Base-by-base conservation (phyloP, 2,329 filamentous ascomycete genomes). In the Colletotrichum ledebouriae region DNA sequence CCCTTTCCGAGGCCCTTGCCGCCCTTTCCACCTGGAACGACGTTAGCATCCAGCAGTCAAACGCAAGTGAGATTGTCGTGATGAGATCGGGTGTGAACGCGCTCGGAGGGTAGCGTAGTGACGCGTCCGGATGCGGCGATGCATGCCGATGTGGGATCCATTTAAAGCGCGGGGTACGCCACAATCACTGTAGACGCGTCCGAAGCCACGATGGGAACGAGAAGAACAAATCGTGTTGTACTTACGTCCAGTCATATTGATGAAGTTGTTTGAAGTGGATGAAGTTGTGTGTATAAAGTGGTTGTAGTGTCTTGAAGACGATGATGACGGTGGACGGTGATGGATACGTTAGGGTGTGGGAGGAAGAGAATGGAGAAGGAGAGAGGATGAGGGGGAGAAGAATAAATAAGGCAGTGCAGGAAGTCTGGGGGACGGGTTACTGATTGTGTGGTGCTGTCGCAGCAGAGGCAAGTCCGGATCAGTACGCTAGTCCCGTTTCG, bases 1-100 rank as follows among this genome's bases (percentile, higher is more conserved):
- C 94, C 94, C 91, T 97, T 97, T 83, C 94, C 94, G 85, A 97
- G 94, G 82, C 94, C 94, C 90, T 97, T 97, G 82, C 94, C 94
- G 84, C 94, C 94, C 87, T 97, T 97, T 83, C 94, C 94, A 82
- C 93, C 93, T 96, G 76, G 17, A 47, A 68, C 59, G 47, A 4
- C 6, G 70, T 71, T 25, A 71, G 70, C 47, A 62, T n/a, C 7
- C 22, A 29, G 42, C 4, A 15, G 9, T 12, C 3, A 33, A 39
- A 49, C 6, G 6, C 4, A 0, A 12, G 52, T 60, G 15, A 59
- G 44, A 25, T n/a, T 56, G n/a, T 25, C n/a, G 29, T 6, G 15
- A 44, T 25, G 39, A 3, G 7, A 11, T 13, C 12, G 33, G 20
- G 25, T 17, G 12, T 25, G 4, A 42, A 34, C 17, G 55, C 22